These are phyloP conservation scores for Trichoderma gracile DNA, from an alignment of 2,329 filamentous ascomycete species.

Conservation along the genomic window DNA sequence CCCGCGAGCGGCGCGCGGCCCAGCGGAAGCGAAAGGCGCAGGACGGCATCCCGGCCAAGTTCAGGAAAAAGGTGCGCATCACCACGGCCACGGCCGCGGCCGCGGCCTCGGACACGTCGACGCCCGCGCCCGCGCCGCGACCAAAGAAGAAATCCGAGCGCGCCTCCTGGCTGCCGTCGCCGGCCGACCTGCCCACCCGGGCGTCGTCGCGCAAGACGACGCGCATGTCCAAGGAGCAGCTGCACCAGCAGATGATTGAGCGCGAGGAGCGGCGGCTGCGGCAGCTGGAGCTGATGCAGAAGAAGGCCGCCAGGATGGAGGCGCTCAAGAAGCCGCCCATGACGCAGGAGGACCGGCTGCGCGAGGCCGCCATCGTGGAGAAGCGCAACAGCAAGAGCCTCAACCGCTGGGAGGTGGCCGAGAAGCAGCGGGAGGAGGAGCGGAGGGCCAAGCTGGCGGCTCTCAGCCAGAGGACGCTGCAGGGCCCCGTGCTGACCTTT, in stretches of 20 bases:
- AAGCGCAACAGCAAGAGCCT: conserved; percentile 85
- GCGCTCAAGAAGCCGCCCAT: conserved; percentile 76
- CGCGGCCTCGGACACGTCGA: conserved; percentile 39
- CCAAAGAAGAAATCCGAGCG: conserved; percentile 63
- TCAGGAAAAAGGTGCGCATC: conserved; percentile 76
- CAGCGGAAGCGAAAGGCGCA: conserved; percentile 80
- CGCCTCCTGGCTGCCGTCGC: conserved; percentile 58
- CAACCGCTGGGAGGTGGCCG: conserved; percentile 91
- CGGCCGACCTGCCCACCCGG: conserved; percentile 57
- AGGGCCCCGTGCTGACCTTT: conserved; percentile 85
- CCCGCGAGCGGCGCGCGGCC: conserved; percentile 64
- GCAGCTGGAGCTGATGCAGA: conserved; percentile 67
- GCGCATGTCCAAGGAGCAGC: conserved; percentile 59
- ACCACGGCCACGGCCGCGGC: conserved; percentile 45
- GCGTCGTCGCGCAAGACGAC: conserved; percentile 61
- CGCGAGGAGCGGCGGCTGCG: conserved; percentile 70
- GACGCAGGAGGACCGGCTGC: conserved; percentile 83
- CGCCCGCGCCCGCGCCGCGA: conserved; percentile 47
- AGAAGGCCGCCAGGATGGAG: conserved; percentile 68
- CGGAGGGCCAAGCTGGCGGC: conserved; percentile 81
- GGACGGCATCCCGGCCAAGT: conserved; percentile 69
- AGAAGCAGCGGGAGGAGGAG: conserved; percentile 84
- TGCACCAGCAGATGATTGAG: conserved; percentile 72
- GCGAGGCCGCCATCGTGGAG: conserved; percentile 80
- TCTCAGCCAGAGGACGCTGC: conserved; percentile 79